A percentile compares a stretch with the other conserved stretches of the same genome.
These are phyloP conservation scores for Croton setiger DNA, from an alignment of 441 rosid genomes.

Conservation along the genomic window DNA sequence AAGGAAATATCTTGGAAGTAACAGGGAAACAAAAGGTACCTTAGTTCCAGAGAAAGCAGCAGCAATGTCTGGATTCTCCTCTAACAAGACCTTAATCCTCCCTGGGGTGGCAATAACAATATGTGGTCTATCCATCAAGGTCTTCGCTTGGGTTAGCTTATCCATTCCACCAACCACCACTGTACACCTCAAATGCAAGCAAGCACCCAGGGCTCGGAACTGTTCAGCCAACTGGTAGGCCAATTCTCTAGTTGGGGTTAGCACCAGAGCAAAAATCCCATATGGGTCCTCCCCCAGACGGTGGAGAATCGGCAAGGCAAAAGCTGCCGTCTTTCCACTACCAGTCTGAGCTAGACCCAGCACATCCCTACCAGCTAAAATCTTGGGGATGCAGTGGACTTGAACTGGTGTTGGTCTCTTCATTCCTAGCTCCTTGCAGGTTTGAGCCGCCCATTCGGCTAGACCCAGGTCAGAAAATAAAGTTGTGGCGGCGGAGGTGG, in stretches of 20 bases:
- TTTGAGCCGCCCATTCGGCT: conserved; percentile 70
- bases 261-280: conserved; percentile 73
- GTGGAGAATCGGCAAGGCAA: conserved; percentile 82
- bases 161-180: conserved; percentile 96
- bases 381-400: conserved; percentile 75
- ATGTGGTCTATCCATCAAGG: conserved; percentile 69
- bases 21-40: conserved; percentile 31
- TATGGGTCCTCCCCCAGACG: conserved; percentile 74
- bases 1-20: background rate
- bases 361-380: conserved; percentile 69
- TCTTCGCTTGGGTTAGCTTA: conserved; percentile 65
- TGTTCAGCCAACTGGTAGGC: conserved; percentile 94
- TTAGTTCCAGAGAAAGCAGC: conserved; percentile 71
- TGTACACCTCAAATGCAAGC: conserved; percentile 67
- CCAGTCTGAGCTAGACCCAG: conserved; percentile 91
- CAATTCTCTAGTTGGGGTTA: conserved; percentile 93
- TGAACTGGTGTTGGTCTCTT: conserved; percentile 79
- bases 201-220: conserved; percentile 79
- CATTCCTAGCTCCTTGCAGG: conserved; percentile 89
- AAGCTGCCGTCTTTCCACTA: conserved; percentile 93
- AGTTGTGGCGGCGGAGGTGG: conserved; percentile 14
- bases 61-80: conserved; percentile 73
- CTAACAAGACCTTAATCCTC: conserved; percentile 71
- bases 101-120: conserved; percentile 92
- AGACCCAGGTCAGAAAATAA: conserved; percentile 63